Conservation (phyloP, 106 monocot genomes). For the Dendrobium officinale region DNA sequence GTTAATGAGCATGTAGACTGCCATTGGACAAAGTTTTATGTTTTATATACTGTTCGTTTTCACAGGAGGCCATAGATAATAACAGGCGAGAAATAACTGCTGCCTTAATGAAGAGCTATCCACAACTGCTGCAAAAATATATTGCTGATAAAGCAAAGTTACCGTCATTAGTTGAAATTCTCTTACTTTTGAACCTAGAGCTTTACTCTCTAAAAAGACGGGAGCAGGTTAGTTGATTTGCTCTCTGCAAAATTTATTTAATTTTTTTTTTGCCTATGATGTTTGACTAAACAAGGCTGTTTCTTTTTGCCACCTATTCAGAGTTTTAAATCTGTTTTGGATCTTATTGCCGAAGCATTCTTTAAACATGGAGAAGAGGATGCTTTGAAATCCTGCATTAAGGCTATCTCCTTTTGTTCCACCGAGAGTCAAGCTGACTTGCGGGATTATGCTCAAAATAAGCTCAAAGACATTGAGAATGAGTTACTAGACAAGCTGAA, state of each 20-base stretch:
- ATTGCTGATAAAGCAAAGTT: conserved; percentile 88
- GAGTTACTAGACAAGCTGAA: conserved; percentile 74
- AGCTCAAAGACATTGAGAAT: conserved; percentile 81
- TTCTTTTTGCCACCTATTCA: conserved; percentile 15
- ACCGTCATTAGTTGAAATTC: conserved; percentile 72
- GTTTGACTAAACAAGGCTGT: neutral
- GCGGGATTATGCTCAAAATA: conserved; percentile 84
- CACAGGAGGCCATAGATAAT: conserved; percentile 78
- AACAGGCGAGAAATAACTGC: conserved; percentile 61
- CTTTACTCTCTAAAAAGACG: conserved; percentile 88
- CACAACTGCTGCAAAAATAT: conserved; percentile 74
- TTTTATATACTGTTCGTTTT: neutral
- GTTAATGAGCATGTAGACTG: neutral
- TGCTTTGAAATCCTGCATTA: conserved; percentile 78
- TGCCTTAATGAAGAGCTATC: conserved; percentile 81
- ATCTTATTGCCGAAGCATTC: conserved; percentile 79
- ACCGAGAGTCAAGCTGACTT: conserved; percentile 80
- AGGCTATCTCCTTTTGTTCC: conserved; percentile 77
- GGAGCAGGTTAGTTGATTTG: conserved; percentile 57
- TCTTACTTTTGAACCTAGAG: conserved; percentile 75
- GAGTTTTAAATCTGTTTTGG: conserved; percentile 70
- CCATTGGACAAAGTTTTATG: neutral
- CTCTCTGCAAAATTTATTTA: neutral
- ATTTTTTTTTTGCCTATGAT: neutral
- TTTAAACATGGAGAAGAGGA: conserved; percentile 96